Conservation (phyloP, 2,329 filamentous ascomycete species). For the Chrysoporthe deuterocubensis region DNA sequence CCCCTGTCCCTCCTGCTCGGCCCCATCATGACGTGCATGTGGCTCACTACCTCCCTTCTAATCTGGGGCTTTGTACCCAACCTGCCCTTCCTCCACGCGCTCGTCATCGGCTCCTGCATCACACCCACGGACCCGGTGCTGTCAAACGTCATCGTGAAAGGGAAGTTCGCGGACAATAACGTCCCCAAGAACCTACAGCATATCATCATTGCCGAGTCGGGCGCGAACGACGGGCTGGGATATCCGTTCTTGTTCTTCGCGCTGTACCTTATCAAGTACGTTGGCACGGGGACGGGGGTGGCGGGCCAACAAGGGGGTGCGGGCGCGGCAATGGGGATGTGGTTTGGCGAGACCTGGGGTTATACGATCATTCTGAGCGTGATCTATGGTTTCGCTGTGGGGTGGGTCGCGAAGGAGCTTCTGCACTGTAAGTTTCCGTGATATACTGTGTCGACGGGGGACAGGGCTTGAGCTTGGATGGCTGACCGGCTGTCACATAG, state of each 20-base stretch:
- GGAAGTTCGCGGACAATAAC: constrained; percentile 90
- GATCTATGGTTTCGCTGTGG: constrained; percentile 75
- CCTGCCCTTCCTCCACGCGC: constrained; percentile 74
- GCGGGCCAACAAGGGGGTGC: constrained; percentile 60
- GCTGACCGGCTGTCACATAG: constrained; percentile 12
- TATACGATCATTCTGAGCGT: constrained; percentile 83
- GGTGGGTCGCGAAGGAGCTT: constrained; percentile 80
- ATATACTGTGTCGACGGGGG: no score
- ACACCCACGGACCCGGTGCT: constrained; percentile 89
- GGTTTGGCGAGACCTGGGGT: constrained; percentile 84
- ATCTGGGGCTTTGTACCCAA: constrained; percentile 77
- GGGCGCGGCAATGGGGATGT: constrained; percentile 71
- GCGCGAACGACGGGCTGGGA: constrained; percentile 85
- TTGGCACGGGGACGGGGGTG: constrained; percentile 56
- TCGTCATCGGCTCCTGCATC: constrained; percentile 84
- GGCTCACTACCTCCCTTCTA: constrained; percentile 78
- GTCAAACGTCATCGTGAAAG: constrained; percentile 89
- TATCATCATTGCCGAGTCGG: constrained; percentile 81
- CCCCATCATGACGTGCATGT: constrained; percentile 86
- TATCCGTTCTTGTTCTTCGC: constrained; percentile 89
- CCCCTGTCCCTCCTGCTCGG: constrained; percentile 75
- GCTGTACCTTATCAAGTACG: constrained; percentile 81
- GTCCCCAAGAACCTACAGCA: constrained; percentile 81
- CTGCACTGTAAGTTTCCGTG: constrained; percentile 62
- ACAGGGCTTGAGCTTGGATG: background rate